Evolutionary conservation across 2,329 filamentous ascomycete genomes (phyloP), one percentile per base, ranked within the genome.

Genomic region (Penicillium paneum): DNA sequence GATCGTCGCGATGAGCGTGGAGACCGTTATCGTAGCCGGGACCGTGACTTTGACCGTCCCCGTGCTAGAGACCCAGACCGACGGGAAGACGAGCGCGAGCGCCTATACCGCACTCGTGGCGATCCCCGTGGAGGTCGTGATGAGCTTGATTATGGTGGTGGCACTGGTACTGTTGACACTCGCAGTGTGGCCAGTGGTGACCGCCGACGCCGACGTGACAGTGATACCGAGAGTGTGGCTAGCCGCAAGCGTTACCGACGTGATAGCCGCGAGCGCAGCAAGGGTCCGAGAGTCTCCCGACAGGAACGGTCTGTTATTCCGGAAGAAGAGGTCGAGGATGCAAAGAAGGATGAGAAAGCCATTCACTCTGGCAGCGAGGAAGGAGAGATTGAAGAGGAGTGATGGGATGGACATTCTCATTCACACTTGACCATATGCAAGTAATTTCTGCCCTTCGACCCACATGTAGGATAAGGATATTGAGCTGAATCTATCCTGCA

Each of bases 281-380:
- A 66, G 51, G 66, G 70, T 29, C 58, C 66, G 24, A 84, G 73
- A 66, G 81, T 64, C 81, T 79, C 74, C 78, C 82, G 78, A 79
- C 87, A 65, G 46, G 66, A 69, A 48, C 67, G 64, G 42, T 71
- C 70, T 43, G 68, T 67, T 46, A 58, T 64, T 29, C 69, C 72
- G 42, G 71, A 69, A 47, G 67, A 70, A 10, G 70, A 68, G n/a
- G 7, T 13, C 35, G 66, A 69, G 12, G 69, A 70, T 32, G 58
- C 49, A 28, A 73, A 68, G 58, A 64, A 68, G 66, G 77, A 79
- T 57, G 79, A 79, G 47, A 76, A 75, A 60, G 74, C 74, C 5
- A 79, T 91, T 52, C 87, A 89, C 67, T 93, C 89, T 55, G 94
- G 94, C 49, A 97, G 92, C 68, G 94, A 99, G 76, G 94, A 99